Evolutionary conservation across 2,329 filamentous ascomycete genomes (phyloP), one percentile per base, ranked within the genome.

Genomic region (Alternaria incomplexa): DNA sequence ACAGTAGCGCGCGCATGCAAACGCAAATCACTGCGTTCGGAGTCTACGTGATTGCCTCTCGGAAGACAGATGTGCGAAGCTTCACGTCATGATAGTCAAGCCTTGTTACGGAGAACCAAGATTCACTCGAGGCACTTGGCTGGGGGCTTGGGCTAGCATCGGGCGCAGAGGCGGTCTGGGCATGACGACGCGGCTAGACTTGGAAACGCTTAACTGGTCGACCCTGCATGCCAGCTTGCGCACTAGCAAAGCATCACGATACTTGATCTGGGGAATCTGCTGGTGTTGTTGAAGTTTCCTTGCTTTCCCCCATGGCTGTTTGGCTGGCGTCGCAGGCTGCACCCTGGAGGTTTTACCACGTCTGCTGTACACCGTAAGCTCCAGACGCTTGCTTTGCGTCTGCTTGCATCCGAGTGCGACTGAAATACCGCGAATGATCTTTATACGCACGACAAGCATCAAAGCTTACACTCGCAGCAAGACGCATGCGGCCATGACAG

Each of bases 61-160:
- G n/a, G 44, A 51, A 50, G 52, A 32, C 12, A 23, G 45, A 58
- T 60, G 60, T 30, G 58, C 66, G 50, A 62, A 68, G 60, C 63
- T 63, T 59, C 66, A 69, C 68, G 71, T 73, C 71, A 73, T 63
- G 22, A 63, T 23, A 23, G 51, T 63, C 52, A 73, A 73, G 71
- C 67, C 65, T 69, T 61, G 63, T 61, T 61, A 64, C 62, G 43
- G 30, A 25, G 11, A 43, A 45, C 47, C 54, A 62, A 62, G 55
- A 56, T 40, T 17, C 28, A 26, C 46, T 45, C 52, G 40, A 44
- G 40, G n/a, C 45, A 47, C 65, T 66, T 71, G 56, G 62, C 58
- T 47, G 23, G 48, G 44, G 57, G 64, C 68, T 71, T 70, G 64
- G 67, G 62, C 51, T 46, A 44, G 30, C 26, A 30, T 28, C 32